Base-by-base conservation (phyloP, 208 protist genomes). In the Trypanosoma boissoni region DNA sequence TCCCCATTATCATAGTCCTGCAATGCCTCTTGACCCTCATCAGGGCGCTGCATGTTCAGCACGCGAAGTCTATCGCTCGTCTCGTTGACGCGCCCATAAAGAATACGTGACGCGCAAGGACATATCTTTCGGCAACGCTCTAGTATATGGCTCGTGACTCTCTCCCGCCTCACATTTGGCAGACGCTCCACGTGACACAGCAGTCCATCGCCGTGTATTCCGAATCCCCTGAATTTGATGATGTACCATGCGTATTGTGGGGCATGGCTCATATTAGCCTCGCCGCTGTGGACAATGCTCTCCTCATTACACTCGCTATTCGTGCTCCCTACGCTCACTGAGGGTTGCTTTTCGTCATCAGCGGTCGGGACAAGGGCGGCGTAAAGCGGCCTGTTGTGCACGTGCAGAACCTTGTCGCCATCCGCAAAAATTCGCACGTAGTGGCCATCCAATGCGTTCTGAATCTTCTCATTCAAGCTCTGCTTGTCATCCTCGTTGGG, bases 191-290 rank as follows among this genome's bases (percentile, higher is more conserved):
- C 58, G 45, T 49, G 23, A 18, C 45, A 64, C 16, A 54, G 32
- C 23, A 10, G 41, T 12, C 18, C 2, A n/a, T 24, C 24, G 1
- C 24, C n/a, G 20, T 0, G 34, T 7, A 8, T 24, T 12, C 6
- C 2, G 0, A 18, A 14, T 12, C 2, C 0, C 31, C 12, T 53
- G 12, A 18, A n/a, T 23, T 41, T 62, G 14, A 62, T 2, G 53
- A 53, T 53, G 29, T 52, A 62, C 56, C 56, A 62, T 10, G 53
- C 14, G 26, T 52, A 52, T 16, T n/a, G n/a, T n/a, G n/a, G n/a
- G n/a, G n/a, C n/a, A n/a, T n/a, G n/a, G n/a, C n/a, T n/a, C n/a
- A n/a, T n/a, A n/a, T n/a, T n/a, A n/a, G n/a, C n/a, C n/a, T n/a
- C n/a, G n/a, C n/a, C n/a, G n/a, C n/a, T n/a, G n/a, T n/a, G n/a